Conservation (phyloP, 2,329 filamentous ascomycete genomes). For the Fusarium newnesense region DNA sequence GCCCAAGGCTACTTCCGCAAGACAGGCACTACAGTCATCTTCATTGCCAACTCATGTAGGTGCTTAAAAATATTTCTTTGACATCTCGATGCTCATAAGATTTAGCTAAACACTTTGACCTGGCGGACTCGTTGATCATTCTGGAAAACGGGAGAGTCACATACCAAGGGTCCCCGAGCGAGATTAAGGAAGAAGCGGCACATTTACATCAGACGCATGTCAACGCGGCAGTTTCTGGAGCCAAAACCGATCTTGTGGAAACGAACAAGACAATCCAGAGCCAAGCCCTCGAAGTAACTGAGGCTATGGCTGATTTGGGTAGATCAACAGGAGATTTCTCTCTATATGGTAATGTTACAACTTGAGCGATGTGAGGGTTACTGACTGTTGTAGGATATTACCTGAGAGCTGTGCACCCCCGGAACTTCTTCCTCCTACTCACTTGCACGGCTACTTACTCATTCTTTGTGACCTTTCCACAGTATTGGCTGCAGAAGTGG, state of each 20-base stretch:
- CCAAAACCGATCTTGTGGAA: accelerated
- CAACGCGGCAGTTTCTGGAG: accelerated
- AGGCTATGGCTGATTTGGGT: background rate
- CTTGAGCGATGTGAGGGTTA: accelerated
- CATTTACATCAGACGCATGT: background rate
- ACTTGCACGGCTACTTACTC: background rate
- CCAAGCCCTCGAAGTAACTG: background rate
- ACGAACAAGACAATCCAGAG: background rate
- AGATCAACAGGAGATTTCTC: background rate
- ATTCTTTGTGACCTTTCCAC: background rate
- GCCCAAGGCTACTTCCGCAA: background rate
- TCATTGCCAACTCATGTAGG: background rate
- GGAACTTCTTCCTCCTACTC: background rate
- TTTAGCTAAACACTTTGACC: background rate
- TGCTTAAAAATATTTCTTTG: accelerated
- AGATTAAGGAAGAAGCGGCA: background rate
- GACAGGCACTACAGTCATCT: background rate
- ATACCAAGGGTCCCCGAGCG: background rate
- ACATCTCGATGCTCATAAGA: background rate
- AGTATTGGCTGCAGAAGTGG: background rate
- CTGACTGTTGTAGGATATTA: background rate
- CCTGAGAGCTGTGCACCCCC: background rate
- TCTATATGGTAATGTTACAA: background rate
- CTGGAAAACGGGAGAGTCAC: background rate
- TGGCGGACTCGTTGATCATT: background rate